A percentile compares a stretch with the other conserved stretches of the same genome.
Conservation (phyloP, 1,284 basidiomycete genomes). For the Lentinula novae-zelandiae region DNA sequence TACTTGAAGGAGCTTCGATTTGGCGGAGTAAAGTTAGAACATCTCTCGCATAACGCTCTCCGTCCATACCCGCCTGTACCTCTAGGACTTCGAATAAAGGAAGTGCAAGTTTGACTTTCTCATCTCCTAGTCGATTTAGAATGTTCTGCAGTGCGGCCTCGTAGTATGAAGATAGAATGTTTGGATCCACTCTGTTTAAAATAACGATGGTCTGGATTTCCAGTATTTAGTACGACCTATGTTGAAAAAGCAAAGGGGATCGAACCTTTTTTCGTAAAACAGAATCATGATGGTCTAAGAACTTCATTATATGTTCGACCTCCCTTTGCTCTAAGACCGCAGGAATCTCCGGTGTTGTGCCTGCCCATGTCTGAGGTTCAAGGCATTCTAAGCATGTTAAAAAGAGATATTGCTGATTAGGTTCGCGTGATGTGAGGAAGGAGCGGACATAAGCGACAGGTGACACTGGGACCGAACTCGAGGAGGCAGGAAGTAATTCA, state of each 20-base stretch:
- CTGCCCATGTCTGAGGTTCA: slow-evolving; percentile 62
- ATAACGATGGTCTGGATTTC: slow-evolving; percentile 49
- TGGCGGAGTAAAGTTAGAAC: slow-evolving; percentile 43
- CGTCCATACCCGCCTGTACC: slow-evolving; percentile 44
- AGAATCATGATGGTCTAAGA: slow-evolving; percentile 56
- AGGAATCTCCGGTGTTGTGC: slow-evolving; percentile 43
- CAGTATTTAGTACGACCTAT: not conserved
- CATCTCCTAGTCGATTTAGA: slow-evolving; percentile 29
- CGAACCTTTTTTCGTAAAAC: slow-evolving; percentile 57
- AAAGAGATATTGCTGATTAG: slow-evolving; percentile 63
- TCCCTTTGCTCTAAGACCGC: slow-evolving; percentile 62
- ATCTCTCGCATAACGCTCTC: slow-evolving; percentile 54
- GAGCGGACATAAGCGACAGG: slow-evolving; percentile 48
- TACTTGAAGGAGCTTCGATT: slow-evolving; percentile 33
- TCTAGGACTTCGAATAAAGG: slow-evolving; percentile 57
- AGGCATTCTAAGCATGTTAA: slow-evolving; percentile 57
- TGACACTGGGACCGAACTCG: slow-evolving; percentile 26
- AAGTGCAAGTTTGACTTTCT: slow-evolving; percentile 34
- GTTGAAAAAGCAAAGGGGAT: too few species aligned
- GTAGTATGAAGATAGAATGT: slow-evolving; percentile 55
- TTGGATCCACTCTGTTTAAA: slow-evolving; percentile 50
- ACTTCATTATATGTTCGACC: slow-evolving; percentile 63
- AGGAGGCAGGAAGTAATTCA: slow-evolving; percentile 21
- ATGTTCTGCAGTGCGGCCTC: slow-evolving; percentile 39
- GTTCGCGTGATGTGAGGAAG: slow-evolving; percentile 50